Conservation (phyloP, 495 filamentous ascomycete species). For the Aspergillus coremiiformis region DNA sequence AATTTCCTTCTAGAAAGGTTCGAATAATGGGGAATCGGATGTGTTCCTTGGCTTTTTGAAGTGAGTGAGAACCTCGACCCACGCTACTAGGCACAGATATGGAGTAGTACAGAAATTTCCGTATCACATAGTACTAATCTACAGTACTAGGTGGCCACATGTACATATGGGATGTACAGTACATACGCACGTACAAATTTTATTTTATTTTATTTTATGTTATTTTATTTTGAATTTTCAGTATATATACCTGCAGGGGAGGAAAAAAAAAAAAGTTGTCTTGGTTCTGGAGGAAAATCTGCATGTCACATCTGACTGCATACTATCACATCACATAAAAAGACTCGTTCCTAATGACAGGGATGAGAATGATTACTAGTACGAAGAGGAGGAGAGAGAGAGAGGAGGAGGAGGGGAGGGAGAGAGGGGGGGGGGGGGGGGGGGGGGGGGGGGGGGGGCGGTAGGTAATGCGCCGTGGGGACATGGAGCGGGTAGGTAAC, state of each 20-base stretch:
- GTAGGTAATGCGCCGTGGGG: not conserved
- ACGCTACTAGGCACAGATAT: not conserved
- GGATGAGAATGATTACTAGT: not conserved
- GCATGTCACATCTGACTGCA: not conserved
- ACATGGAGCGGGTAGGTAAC: not conserved
- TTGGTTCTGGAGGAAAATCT: not conserved
- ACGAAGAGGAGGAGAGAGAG: not conserved
- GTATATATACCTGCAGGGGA: too few species aligned
- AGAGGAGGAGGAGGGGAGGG: too few species aligned
- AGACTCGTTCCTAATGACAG: not conserved
- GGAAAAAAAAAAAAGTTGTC: not conserved
- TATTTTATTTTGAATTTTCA: too few species aligned
- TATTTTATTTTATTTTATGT: too few species aligned
- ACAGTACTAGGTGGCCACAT: not conserved
- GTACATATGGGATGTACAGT: not conserved
- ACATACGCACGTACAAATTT: not conserved
- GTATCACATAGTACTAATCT: not conserved
- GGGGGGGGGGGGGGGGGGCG: too few species aligned
- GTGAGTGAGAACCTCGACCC: not conserved
- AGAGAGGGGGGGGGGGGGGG: too few species aligned
- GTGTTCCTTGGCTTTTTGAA: not conserved
- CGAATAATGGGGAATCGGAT: conserved; percentile 14
- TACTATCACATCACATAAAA: not conserved
- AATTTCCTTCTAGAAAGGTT: conserved; percentile 27
- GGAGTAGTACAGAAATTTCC: not conserved